Percentiles rank a stretch among this genome's conserved stretches.
Conservation (phyloP, 2,329 filamentous ascomycete species). For the Lecanicillium sp. region DNA sequence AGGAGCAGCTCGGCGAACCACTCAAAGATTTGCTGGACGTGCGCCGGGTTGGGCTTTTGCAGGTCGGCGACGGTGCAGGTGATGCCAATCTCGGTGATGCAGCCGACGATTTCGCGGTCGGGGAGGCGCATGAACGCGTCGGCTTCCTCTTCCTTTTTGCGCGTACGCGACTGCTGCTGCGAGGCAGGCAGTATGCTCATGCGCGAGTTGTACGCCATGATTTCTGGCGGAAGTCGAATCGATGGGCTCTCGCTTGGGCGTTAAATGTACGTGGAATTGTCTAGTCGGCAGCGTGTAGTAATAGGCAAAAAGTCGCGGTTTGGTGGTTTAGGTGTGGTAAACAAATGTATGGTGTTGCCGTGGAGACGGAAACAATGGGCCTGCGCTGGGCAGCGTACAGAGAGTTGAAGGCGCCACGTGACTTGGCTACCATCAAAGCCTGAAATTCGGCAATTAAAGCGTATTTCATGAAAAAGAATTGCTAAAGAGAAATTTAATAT, state of each 20-base stretch:
- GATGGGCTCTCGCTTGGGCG: neutral
- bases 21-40: slow-evolving; percentile 96
- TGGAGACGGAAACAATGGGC: slow-evolving; percentile 5
- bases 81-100: slow-evolving; percentile 95
- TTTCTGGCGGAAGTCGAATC: slow-evolving; percentile 10
- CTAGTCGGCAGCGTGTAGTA: neutral
- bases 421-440: too few species aligned
- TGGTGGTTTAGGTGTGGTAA: too few species aligned
- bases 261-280: neutral
- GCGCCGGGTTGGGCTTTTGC: slow-evolving; percentile 85
- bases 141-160: slow-evolving; percentile 52
- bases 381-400: too few species aligned
- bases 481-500: too few species aligned
- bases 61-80: slow-evolving; percentile 80
- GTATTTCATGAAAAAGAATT: too few species aligned
- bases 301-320: neutral
- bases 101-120: slow-evolving; percentile 82
- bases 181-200: slow-evolving; percentile 52
- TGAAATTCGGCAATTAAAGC: too few species aligned
- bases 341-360: slow-evolving; percentile 6
- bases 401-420: too few species aligned
- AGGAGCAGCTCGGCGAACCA: slow-evolving; percentile 93
- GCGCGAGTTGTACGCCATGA: slow-evolving; percentile 51
- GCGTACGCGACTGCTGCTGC: slow-evolving; percentile 43
- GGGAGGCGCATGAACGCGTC: slow-evolving; percentile 54